Evolutionary conservation across 306 rosid species (phyloP).

Genomic region (Chamaecrista fasciculata): DNA sequence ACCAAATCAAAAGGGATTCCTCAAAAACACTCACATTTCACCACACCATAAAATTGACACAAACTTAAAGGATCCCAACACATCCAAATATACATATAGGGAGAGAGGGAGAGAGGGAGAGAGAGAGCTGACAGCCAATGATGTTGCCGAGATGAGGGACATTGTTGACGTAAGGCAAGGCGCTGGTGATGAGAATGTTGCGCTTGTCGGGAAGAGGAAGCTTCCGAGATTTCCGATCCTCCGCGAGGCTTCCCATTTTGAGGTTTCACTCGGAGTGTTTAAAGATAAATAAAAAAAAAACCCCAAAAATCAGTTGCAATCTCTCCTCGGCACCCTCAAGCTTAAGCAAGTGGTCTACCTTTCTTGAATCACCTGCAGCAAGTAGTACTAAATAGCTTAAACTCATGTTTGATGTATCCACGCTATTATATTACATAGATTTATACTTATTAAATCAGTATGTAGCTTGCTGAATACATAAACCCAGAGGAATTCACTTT

Average conservation of each 20-base stretch:
- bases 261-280: background rate
- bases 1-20: background rate
- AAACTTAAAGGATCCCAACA: background rate
- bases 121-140: conserved; percentile 57
- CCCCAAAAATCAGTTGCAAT: too few relatives aligned
- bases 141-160: conserved; percentile 97
- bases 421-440: too few relatives aligned
- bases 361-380: conserved; percentile 38
- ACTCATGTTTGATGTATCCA: too few relatives aligned
- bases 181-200: conserved; percentile 93
- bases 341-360: conserved; percentile 43
- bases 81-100: too few relatives aligned
- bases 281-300: too few relatives aligned
- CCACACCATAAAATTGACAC: background rate
- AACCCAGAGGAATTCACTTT: too few relatives aligned
- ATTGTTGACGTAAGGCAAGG: conserved; percentile 93
- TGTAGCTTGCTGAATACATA: too few relatives aligned
- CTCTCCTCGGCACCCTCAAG: too few relatives aligned
- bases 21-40: background rate
- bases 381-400: background rate
- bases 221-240: conserved; percentile 36
- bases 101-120: too few relatives aligned
- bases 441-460: background rate
- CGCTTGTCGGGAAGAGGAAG: conserved; percentile 79
- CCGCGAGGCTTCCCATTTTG: conserved; percentile 22